Evolutionary conservation across 441 rosid species (phyloP).

Genomic region (Croton setiger): DNA sequence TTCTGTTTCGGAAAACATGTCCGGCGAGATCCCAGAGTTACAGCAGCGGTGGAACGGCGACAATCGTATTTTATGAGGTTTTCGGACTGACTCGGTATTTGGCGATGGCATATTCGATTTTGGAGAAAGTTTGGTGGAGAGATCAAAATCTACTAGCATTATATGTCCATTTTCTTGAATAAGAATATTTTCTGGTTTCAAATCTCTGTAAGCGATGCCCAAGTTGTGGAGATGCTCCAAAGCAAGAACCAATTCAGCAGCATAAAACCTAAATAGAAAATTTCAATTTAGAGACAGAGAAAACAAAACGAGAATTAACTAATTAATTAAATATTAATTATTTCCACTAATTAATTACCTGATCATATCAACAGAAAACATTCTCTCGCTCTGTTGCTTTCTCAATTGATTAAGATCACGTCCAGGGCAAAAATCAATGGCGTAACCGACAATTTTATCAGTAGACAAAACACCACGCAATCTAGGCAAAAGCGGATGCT

Average conservation of each 20-base stretch:
- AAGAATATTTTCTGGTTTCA: constrained; percentile 90
- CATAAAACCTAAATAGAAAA: constrained; percentile 56
- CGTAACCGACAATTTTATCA: constrained; percentile 57
- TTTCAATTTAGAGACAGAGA: not conserved
- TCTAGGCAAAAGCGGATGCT: constrained; percentile 67
- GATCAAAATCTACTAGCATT: constrained; percentile 96
- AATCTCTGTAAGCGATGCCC: constrained; percentile 86
- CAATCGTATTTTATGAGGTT: constrained; percentile 22
- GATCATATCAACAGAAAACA: constrained; percentile 62
- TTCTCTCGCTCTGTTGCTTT: constrained; percentile 59
- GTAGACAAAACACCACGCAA: constrained; percentile 59
- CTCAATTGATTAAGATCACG: constrained; percentile 51
- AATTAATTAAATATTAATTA: too few relatives aligned
- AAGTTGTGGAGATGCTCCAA: constrained; percentile 82
- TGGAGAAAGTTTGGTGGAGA: constrained; percentile 55
- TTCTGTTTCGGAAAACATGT: constrained; percentile 20
- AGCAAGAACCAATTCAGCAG: constrained; percentile 80
- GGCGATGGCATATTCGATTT: constrained; percentile 27
- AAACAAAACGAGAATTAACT: not conserved
- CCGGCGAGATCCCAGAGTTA: constrained; percentile 40
- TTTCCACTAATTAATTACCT: constrained; percentile 32
- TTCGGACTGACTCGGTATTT: not conserved
- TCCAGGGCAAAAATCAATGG: constrained; percentile 83
- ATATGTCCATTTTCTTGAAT: constrained; percentile 91
- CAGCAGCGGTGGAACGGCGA: constrained; percentile 29